Evolutionary conservation across 202 grass and related monocot genomes (phyloP), one percentile per base, ranked within the genome.

Genomic region (Zizania palustris): DNA sequence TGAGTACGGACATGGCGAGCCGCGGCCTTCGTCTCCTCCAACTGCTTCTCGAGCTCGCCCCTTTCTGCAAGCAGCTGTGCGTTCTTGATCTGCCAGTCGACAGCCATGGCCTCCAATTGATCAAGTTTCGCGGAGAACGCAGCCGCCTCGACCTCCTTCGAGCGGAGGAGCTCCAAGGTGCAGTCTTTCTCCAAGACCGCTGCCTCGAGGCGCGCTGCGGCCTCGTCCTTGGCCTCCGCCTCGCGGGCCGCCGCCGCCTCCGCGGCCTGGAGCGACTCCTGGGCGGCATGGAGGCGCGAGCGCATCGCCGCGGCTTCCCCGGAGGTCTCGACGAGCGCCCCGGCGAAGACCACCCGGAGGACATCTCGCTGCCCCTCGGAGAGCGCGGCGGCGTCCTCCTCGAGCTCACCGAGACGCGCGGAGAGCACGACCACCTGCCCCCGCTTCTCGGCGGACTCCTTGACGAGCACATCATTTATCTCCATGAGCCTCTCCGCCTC

Each of bases 391-490:
- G 69, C 50, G 12, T 93, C 94, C 1, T 55, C 34, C 4, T 21
- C 3, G 16, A 84, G 37, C 16, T 81, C 75, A 3, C 65, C 82
- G 18, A 88, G 3, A 35, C 18, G 53, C 40, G 84, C 69, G 48
- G 48, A 4, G 64, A 91, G 86, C 14, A 63, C 54, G 60, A 66
- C 68, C 44, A 83, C 78, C 37, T 63, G 45, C 45, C 65, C 78
- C 80, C 84, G 82, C 67, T 77, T 55, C 75, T 75, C 84, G 19
- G 16, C 16, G 5, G 84, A 61, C 74, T 85, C 49, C 83, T 58
- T 83, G 22, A 85, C 1, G 55, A 96, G 82, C 28, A 75, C 5
- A 5, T 9, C 11, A 72, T 92, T 92, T 7, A 84, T 71, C 6
- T 11, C 36, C 84, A 86, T 83, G 36, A 96, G 82, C 13, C 5